phyloP scores from a whole-genome alignment of 1,139 yeast genomes.

The Ogataea hybrid region DNA sequence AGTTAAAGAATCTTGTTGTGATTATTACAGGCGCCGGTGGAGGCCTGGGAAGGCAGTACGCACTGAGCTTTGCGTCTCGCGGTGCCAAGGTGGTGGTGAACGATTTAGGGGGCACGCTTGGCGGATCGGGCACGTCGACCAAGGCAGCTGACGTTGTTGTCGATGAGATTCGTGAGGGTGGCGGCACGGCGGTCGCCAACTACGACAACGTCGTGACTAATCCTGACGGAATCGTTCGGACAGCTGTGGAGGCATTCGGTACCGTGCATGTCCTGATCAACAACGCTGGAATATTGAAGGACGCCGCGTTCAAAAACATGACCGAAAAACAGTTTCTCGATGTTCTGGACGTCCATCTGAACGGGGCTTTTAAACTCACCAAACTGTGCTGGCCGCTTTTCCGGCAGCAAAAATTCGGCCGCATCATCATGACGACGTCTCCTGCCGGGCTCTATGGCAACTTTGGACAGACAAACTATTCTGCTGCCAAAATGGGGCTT shows the following conservation, averaged over 20 bases:
- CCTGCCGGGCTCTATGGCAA: conserved; percentile 97
- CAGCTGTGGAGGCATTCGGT: conserved; percentile 86
- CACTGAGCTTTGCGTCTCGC: conserved; percentile 79
- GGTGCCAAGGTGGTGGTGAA: conserved; percentile 95
- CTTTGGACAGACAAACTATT: conserved; percentile 95
- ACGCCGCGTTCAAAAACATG: conserved; percentile 78
- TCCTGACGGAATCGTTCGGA: conserved; percentile 82
- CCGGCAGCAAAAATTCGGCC: conserved; percentile 80
- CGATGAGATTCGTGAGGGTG: conserved; percentile 68
- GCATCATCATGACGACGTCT: conserved; percentile 88
- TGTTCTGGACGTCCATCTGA: conserved; percentile 83
- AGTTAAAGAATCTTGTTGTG: conserved; percentile 80
- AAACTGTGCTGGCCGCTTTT: conserved; percentile 93
- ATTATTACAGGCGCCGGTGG: conserved; percentile 98
- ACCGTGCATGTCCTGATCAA: conserved; percentile 86
- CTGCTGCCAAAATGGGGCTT: conserved; percentile 89
- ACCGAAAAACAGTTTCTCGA: conserved; percentile 73
- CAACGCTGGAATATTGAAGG: conserved; percentile 93
- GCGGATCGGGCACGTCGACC: conserved; percentile 59
- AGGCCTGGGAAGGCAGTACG: conserved; percentile 89
- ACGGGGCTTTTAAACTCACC: conserved; percentile 84
- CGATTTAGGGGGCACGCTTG: conserved; percentile 83
- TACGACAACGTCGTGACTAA: conserved; percentile 84
- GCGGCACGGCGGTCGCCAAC: conserved; percentile 91
- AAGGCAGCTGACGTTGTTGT: conserved; percentile 89